phyloP scores from a whole-genome alignment of 2,329 filamentous ascomycete species.

The Periconia sp. region DNA sequence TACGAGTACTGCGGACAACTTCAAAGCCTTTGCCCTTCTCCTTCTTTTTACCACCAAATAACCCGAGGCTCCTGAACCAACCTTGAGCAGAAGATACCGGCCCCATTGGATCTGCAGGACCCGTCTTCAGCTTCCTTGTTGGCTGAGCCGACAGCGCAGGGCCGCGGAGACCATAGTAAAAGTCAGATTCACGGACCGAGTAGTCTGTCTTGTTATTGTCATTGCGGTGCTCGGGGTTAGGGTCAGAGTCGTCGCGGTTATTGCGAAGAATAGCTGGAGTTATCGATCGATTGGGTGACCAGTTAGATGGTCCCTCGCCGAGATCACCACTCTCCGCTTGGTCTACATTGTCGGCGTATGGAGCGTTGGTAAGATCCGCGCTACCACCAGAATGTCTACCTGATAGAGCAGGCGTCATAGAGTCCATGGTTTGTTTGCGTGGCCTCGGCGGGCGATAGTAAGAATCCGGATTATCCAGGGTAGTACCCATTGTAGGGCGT shows the following conservation, averaged over 20 bases:
- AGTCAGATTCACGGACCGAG: conserved; percentile 91
- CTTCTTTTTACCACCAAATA: conserved; percentile 85
- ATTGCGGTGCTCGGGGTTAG: conserved; percentile 58
- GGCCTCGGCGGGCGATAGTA: conserved; percentile 87
- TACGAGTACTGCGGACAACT: conserved; percentile 87
- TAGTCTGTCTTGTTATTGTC: conserved; percentile 85
- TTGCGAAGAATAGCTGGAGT: conserved; percentile 60
- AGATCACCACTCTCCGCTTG: conserved; percentile 36
- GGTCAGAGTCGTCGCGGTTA: conserved; percentile 57
- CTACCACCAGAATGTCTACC: conserved; percentile 55
- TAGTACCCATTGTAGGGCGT: conserved; percentile 41
- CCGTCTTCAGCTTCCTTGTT: conserved; percentile 86
- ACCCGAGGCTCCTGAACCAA: conserved; percentile 73
- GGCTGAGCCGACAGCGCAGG: conserved; percentile 82
- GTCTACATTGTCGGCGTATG: conserved; percentile 53
- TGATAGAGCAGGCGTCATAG: conserved; percentile 54
- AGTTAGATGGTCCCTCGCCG: conserved; percentile 41
- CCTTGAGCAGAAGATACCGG: conserved; percentile 87
- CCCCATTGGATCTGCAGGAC: conserved; percentile 91
- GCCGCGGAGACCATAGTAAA: conserved; percentile 92
- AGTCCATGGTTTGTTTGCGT: conserved; percentile 63
- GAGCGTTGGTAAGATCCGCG: conserved; percentile 54
- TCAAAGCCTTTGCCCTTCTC: conserved; percentile 97
- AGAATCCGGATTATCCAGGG: conserved; percentile 64
- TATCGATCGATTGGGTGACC: conserved; percentile 35